Evolutionary conservation across 75 land plant genomes (phyloP).

Genomic region (Sequoia sempervirens): DNA sequence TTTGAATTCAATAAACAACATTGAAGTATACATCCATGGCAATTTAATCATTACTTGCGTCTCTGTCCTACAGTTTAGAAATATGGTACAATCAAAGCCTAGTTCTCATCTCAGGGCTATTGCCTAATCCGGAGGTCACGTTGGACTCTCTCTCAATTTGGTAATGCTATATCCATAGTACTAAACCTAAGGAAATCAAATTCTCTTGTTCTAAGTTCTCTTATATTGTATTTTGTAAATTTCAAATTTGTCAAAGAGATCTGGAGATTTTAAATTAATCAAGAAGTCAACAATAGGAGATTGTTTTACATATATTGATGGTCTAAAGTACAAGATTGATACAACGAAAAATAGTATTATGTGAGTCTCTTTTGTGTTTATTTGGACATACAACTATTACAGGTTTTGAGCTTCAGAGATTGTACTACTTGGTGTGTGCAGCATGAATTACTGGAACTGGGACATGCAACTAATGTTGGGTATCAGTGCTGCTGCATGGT

Average conservation of each 20-base stretch:
- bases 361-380: background rate
- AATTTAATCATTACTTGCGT: background rate
- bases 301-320: background rate
- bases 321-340: background rate
- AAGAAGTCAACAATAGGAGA: background rate
- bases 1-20: too few species aligned
- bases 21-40: too few species aligned
- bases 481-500: conserved; percentile 41
- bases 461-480: conserved; percentile 39
- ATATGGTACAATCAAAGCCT: background rate
- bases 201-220: too few species aligned
- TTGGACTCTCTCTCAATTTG: background rate
- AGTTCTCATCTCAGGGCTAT: background rate
- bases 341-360: background rate
- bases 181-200: too few species aligned
- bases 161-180: background rate
- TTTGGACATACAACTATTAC: background rate
- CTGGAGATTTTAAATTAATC: background rate
- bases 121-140: background rate
- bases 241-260: background rate
- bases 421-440: conserved; percentile 1
- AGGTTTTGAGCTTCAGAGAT: background rate
- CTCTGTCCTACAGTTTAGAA: background rate
- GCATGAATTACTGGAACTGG: conserved; percentile 44
- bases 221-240: too few species aligned